Percentiles rank a stretch among this genome's conserved stretches.
phyloP scores from a whole-genome alignment of 2,329 filamentous ascomycete genomes.

The Plenodomus tracheiphilus region DNA sequence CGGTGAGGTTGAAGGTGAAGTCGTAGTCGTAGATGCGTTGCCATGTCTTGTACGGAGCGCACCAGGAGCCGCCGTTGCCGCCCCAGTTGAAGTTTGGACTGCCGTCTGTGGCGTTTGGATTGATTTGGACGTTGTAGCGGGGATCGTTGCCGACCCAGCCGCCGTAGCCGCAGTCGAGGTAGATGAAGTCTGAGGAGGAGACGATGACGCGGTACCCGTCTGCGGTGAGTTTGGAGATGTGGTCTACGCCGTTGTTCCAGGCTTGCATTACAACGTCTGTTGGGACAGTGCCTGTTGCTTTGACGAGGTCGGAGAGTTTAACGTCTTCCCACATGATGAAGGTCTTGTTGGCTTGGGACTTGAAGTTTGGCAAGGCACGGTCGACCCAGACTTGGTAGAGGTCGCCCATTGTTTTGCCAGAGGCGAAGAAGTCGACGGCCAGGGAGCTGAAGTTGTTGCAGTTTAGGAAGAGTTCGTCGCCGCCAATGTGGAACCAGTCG shows the following conservation, averaged over 20 bases:
- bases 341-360: conserved; percentile 50
- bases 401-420: conserved; percentile 56
- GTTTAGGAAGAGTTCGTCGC: conserved; percentile 58
- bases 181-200: conserved; percentile 60
- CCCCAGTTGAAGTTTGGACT: conserved; percentile 58
- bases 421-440: conserved; percentile 55
- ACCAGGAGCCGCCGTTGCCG: conserved; percentile 60
- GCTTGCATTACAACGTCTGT: conserved; percentile 58
- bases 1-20: conserved; percentile 56
- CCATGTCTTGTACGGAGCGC: conserved; percentile 63
- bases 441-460: conserved; percentile 62
- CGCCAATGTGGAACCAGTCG: conserved; percentile 60
- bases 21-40: conserved; percentile 64
- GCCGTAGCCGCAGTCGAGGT: conserved; percentile 60
- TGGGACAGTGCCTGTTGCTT: conserved; percentile 53
- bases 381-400: conserved; percentile 61
- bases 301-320: conserved; percentile 45
- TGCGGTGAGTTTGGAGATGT: conserved; percentile 56
- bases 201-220: conserved; percentile 60
- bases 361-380: conserved; percentile 56
- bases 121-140: conserved; percentile 58
- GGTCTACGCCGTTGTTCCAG: conserved; percentile 58
- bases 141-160: conserved; percentile 60
- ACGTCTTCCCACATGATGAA: conserved; percentile 64
- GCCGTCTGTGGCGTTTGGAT: conserved; percentile 50